phyloP scores from a whole-genome alignment of 2,329 filamentous ascomycete species.

The Fusarium compactum region DNA sequence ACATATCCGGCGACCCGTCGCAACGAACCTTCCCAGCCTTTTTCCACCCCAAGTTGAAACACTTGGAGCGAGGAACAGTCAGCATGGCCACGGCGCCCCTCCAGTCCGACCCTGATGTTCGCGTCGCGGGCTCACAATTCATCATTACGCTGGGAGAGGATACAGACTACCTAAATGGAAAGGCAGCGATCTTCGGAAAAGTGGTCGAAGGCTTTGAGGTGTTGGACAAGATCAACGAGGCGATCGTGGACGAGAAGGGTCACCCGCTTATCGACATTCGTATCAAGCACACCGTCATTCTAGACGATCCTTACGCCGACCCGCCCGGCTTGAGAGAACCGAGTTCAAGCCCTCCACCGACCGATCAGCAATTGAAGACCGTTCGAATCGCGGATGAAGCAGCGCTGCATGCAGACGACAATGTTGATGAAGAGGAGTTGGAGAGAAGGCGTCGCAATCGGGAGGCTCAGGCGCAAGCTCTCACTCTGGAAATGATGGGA shows the following conservation, averaged over 20 bases:
- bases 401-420: slow-evolving; percentile 78
- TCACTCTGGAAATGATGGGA: slow-evolving; percentile 97
- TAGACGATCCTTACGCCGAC: slow-evolving; percentile 93
- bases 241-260: slow-evolving; percentile 87
- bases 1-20: slow-evolving; percentile 73
- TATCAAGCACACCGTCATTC: slow-evolving; percentile 89
- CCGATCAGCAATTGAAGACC: slow-evolving; percentile 87
- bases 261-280: slow-evolving; percentile 93
- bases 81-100: slow-evolving; percentile 95
- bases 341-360: slow-evolving; percentile 82
- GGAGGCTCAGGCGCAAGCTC: slow-evolving; percentile 91
- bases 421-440: slow-evolving; percentile 78
- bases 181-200: slow-evolving; percentile 93
- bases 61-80: slow-evolving; percentile 89
- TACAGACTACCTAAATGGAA: slow-evolving; percentile 90
- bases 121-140: slow-evolving; percentile 91
- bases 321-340: slow-evolving; percentile 81
- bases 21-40: slow-evolving; percentile 86
- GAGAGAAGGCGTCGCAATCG: slow-evolving; percentile 86
- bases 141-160: slow-evolving; percentile 91
- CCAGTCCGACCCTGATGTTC: slow-evolving; percentile 80
- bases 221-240: slow-evolving; percentile 90
- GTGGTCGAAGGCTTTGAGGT: slow-evolving; percentile 97
- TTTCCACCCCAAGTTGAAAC: slow-evolving; percentile 88
- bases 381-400: slow-evolving; percentile 93